phyloP scores from a whole-genome alignment of 768 basidiomycete species.

The Russula sp. region DNA sequence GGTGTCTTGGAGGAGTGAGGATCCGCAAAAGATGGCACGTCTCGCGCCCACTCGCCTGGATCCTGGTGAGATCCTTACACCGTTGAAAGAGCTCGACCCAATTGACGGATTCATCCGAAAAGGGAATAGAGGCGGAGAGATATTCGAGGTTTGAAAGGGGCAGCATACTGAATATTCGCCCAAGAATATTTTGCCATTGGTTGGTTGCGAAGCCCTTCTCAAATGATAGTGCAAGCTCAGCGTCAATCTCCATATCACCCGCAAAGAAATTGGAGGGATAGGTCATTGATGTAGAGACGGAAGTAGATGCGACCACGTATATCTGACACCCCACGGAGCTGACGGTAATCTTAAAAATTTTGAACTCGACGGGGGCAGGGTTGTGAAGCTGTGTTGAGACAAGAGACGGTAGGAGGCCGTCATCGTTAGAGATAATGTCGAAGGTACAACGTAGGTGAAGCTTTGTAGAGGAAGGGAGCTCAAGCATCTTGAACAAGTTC shows the following conservation, averaged over 20 bases:
- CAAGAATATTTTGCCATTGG: not conserved
- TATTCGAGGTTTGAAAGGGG: not conserved
- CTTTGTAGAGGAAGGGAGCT: not conserved
- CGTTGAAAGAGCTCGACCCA: too few species aligned
- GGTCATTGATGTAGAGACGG: not conserved
- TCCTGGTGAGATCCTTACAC: slow-evolving; percentile 1
- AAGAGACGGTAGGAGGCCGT: not conserved
- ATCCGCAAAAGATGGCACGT: not conserved
- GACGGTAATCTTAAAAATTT: not conserved
- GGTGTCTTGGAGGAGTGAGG: not conserved
- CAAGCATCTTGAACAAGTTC: not conserved
- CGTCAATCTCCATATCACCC: not conserved
- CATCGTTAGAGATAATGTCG: not conserved
- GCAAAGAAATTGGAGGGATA: not conserved
- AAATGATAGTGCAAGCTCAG: slow-evolving; percentile 1
- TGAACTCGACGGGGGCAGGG: not conserved
- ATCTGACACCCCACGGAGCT: not conserved
- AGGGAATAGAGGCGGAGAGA: too few species aligned
- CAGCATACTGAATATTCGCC: not conserved
- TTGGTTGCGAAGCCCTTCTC: not conserved
- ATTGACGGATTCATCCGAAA: too few species aligned
- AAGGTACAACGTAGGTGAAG: too few species aligned
- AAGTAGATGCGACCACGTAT: not conserved
- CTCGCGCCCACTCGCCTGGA: not conserved
- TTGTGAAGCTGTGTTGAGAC: not conserved